Evolutionary conservation across 441 rosid genomes (phyloP).

Genomic region (Jatropha multifida): DNA sequence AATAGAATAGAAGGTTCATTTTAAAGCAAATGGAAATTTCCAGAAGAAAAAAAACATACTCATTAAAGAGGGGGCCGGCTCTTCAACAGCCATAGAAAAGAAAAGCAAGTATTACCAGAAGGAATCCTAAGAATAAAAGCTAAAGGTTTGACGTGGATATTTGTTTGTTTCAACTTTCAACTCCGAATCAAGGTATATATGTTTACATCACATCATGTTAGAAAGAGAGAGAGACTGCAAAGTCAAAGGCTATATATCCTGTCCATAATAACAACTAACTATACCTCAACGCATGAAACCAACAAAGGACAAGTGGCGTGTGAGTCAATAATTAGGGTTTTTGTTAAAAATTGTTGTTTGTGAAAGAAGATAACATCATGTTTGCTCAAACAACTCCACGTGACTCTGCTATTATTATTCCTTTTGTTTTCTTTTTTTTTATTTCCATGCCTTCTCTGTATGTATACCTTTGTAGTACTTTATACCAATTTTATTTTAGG

Average conservation of each 20-base stretch:
- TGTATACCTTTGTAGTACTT: not conserved
- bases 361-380: conserved; percentile 31
- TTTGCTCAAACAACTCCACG: conserved; percentile 26
- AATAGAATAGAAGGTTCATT: not conserved
- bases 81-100: not conserved
- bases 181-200: not conserved
- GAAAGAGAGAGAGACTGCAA: not conserved
- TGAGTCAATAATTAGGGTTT: conserved; percentile 30
- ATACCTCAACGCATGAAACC: too few species aligned
- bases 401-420: conserved; percentile 27
- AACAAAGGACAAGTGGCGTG: conserved; percentile 4
- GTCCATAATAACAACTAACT: too few species aligned
- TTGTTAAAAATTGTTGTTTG: conserved; percentile 31
- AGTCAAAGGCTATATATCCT: conserved; percentile 22
- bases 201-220: too few species aligned
- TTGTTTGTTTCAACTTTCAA: conserved; percentile 7
- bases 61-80: conserved; percentile 11
- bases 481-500: not conserved
- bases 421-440: not conserved
- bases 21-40: conserved; percentile 11
- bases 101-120: not conserved
- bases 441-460: not conserved
- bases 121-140: conserved; percentile 23
- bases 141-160: conserved; percentile 16
- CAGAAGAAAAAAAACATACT: conserved; percentile 17